Conservation (phyloP, 2,329 filamentous ascomycete species). For the Microsporum audouinii region DNA sequence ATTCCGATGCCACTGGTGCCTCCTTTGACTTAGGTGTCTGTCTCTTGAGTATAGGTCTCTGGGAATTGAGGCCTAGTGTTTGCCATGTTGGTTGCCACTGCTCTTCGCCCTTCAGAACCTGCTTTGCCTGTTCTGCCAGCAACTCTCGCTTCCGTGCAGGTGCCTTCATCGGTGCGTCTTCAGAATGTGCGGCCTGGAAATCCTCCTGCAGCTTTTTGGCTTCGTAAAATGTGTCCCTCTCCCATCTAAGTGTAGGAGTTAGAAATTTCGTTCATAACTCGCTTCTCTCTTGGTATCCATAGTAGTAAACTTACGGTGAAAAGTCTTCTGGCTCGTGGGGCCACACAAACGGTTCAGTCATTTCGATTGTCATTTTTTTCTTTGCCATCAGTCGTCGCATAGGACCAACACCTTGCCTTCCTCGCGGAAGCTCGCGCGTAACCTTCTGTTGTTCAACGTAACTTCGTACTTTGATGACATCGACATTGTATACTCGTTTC, state of each 20-base stretch:
- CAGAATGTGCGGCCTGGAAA: constrained; percentile 25
- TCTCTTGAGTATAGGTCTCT: constrained; percentile 18
- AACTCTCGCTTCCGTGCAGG: constrained; percentile 34
- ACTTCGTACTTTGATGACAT: constrained; percentile 61
- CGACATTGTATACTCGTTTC: constrained; percentile 69
- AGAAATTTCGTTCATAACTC: constrained; percentile 10
- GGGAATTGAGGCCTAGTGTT: constrained; percentile 31
- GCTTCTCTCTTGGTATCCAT: not conserved
- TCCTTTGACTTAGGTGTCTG: not conserved
- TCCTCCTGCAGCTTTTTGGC: constrained; percentile 40
- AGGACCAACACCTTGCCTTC: constrained; percentile 38
- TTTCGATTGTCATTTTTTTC: constrained; percentile 93
- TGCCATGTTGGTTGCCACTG: constrained; percentile 48
- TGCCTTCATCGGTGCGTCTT: constrained; percentile 30
- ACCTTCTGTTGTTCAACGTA: constrained; percentile 62
- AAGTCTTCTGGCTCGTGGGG: constrained; percentile 56
- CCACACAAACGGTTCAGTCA: constrained; percentile 80
- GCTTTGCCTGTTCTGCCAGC: constrained; percentile 50
- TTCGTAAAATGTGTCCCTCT: constrained; percentile 47
- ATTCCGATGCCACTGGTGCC: not conserved
- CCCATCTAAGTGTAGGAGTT: constrained; percentile 41
- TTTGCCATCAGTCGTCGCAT: constrained; percentile 59
- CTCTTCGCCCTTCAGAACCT: constrained; percentile 48
- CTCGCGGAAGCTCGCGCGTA: constrained; percentile 32
- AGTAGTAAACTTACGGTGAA: constrained; percentile 38